Conservation (phyloP, 139 green algal species). For the Volvox reticuliferus region DNA sequence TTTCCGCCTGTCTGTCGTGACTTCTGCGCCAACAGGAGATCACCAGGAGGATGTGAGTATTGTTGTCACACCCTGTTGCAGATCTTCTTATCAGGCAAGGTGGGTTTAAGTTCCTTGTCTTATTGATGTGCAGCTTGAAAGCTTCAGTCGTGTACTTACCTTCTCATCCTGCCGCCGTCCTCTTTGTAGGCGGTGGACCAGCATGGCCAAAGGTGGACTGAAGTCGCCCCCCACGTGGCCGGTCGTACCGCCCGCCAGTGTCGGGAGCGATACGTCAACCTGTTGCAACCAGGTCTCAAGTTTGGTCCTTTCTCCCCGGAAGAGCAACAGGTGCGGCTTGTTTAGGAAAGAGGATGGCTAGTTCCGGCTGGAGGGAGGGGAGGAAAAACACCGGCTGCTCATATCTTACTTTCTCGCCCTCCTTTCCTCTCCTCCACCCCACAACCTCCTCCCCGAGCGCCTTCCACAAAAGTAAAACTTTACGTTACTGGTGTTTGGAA, state of each 20-base stretch:
- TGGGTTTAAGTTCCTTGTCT: too few relatives aligned
- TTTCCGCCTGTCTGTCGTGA: too few relatives aligned
- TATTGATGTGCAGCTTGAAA: too few relatives aligned
- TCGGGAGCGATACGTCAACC: constrained; percentile 58
- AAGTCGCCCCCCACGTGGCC: constrained; percentile 8
- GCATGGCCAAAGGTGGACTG: constrained; percentile 34
- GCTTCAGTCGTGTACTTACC: too few relatives aligned
- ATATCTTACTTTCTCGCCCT: not conserved
- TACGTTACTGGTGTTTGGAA: too few relatives aligned
- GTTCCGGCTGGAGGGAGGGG: not conserved
- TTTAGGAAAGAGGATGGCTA: not conserved
- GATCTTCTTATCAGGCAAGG: too few relatives aligned
- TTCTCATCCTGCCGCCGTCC: not conserved
- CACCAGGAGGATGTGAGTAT: too few relatives aligned
- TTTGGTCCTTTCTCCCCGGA: constrained; percentile 19
- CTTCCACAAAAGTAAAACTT: too few relatives aligned
- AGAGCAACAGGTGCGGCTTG: not conserved
- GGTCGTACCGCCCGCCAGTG: constrained; percentile 58
- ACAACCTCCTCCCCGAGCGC: too few relatives aligned
- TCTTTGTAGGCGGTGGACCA: constrained; percentile 21
- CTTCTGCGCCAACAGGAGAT: too few relatives aligned
- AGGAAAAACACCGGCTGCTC: not conserved
- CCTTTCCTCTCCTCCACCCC: too few relatives aligned
- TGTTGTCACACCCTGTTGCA: too few relatives aligned
- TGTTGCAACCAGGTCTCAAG: constrained; percentile 41